Base-by-base conservation (phyloP, 2,329 filamentous ascomycete genomes). In the Phaeoacremonium minimum region DNA sequence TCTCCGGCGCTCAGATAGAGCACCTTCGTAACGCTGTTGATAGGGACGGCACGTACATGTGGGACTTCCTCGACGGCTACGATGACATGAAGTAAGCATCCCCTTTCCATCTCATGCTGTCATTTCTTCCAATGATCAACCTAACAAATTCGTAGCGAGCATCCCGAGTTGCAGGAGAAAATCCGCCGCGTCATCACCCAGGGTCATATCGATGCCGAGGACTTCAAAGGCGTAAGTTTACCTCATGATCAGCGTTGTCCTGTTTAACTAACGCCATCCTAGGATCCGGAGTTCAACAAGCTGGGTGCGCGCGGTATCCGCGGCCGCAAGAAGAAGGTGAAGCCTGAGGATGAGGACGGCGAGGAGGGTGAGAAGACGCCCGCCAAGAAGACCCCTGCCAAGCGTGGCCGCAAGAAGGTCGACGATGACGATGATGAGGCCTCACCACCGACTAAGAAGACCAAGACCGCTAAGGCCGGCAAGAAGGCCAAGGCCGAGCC, bases 181-280 rank as follows among this genome's bases (percentile, higher is more conserved):
- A 68, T 96, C 46, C 70, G 75, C 34, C 75, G 74, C 31, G 87
- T 85, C 35, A 60, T 96, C 16, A 71, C 75, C 40, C 75, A 90
- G 55, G 88, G 87, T 16, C 86, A 93, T 50, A 83, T 97, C 49
- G 83, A 85, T 47, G 73, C 87, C 29, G 83, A 87, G 35, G 91
- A 96, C 49, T 96, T 88, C 80, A 91, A 84, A 20, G 88, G 88
- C 11, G 89, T 95, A 73, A 64, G 85, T 69, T n/a, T 19, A 16
- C 49, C 16, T 19, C 36, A 18, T 29, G n/a, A n/a, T 45, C 18
- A 17, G 16, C 15, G 18, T 16, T 29, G 3, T 38, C 34, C 31
- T 44, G 22, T 41, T 34, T n/a, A 46, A 38, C 20, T 38, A 17
- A 42, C 16, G n/a, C 39, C 17, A 22, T 34, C 34, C 5, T 47